A percentile compares a stretch with the other conserved stretches of the same genome.
Evolutionary conservation across 805 yeast genomes (phyloP).

Genomic region (Schizosaccharomyces lindneri): DNA sequence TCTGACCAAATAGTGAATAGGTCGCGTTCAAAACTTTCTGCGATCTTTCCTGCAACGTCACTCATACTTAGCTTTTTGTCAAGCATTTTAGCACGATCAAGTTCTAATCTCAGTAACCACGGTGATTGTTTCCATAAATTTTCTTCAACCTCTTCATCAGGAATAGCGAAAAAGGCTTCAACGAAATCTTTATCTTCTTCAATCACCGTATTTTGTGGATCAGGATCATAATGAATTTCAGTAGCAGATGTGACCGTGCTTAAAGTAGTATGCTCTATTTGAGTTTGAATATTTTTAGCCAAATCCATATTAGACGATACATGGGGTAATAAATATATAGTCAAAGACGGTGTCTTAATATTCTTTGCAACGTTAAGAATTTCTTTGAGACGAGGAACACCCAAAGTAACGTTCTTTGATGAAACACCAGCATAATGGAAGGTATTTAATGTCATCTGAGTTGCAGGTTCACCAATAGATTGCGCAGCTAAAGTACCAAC

Average conservation of each 20-base stretch:
- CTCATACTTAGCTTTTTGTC: constrained; percentile 95
- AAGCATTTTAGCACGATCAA: constrained; percentile 96
- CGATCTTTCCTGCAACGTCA: constrained; percentile 88
- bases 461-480: constrained; percentile 94
- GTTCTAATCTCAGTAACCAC: constrained; percentile 86
- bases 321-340: constrained; percentile 68
- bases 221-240: constrained; percentile 93
- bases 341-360: constrained; percentile 96
- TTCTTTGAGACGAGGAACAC: constrained; percentile 95
- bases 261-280: constrained; percentile 87
- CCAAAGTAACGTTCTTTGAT: constrained; percentile 82
- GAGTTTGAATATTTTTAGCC: constrained; percentile 87
- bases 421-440: constrained; percentile 98
- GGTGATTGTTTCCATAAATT: constrained; percentile 88
- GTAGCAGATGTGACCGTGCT: constrained; percentile 92
- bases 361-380: constrained; percentile 94
- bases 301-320: constrained; percentile 70
- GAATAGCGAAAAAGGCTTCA: constrained; percentile 88
- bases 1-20: constrained; percentile 96
- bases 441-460: constrained; percentile 91
- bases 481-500: constrained; percentile 95
- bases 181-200: constrained; percentile 94
- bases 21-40: constrained; percentile 81
- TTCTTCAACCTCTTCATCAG: constrained; percentile 91
- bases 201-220: constrained; percentile 88